Percentiles rank a stretch among this genome's conserved stretches.
Evolutionary conservation across 2,329 filamentous ascomycete genomes (phyloP).

Genomic region (Diaporthe sp.): DNA sequence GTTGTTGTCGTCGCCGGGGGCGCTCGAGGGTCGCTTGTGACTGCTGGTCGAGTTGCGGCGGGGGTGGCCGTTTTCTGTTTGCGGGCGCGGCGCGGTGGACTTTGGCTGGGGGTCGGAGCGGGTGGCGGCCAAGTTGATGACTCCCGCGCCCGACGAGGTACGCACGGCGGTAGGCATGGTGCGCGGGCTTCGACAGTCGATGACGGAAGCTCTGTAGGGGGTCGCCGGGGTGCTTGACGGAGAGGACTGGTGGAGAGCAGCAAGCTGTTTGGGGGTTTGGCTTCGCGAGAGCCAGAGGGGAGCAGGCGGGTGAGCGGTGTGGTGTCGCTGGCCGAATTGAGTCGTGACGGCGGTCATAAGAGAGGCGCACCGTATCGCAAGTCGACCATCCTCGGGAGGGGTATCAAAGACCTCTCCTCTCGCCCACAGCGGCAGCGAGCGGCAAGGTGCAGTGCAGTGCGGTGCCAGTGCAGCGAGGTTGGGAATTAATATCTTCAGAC

Average conservation of each 20-base stretch:
- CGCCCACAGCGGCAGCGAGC: conserved; percentile 27
- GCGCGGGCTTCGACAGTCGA: conserved; percentile 19
- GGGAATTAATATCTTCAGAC: not conserved
- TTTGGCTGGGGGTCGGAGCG: conserved; percentile 32
- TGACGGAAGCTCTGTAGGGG: conserved; percentile 9
- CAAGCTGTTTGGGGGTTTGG: not conserved
- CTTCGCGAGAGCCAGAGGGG: not conserved
- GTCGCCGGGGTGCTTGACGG: conserved; percentile 3
- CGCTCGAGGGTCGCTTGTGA: conserved; percentile 59
- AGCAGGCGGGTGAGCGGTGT: conserved; percentile 24
- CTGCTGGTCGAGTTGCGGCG: conserved; percentile 33
- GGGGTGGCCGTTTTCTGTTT: conserved; percentile 36
- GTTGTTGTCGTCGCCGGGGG: conserved; percentile 56
- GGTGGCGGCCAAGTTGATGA: conserved; percentile 25
- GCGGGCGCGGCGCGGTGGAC: conserved; percentile 29
- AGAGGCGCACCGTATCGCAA: conserved; percentile 31
- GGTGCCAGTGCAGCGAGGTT: not conserved
- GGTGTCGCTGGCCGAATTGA: conserved; percentile 28
- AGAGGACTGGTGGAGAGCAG: conserved; percentile 8
- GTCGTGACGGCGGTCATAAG: conserved; percentile 38
- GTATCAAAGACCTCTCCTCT: conserved; percentile 20
- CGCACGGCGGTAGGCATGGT: conserved; percentile 37
- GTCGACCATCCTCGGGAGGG: conserved; percentile 33
- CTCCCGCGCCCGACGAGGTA: conserved; percentile 34
- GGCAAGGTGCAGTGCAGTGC: not conserved